phyloP scores from a whole-genome alignment of 768 basidiomycete species.

The Mycena maculata region DNA sequence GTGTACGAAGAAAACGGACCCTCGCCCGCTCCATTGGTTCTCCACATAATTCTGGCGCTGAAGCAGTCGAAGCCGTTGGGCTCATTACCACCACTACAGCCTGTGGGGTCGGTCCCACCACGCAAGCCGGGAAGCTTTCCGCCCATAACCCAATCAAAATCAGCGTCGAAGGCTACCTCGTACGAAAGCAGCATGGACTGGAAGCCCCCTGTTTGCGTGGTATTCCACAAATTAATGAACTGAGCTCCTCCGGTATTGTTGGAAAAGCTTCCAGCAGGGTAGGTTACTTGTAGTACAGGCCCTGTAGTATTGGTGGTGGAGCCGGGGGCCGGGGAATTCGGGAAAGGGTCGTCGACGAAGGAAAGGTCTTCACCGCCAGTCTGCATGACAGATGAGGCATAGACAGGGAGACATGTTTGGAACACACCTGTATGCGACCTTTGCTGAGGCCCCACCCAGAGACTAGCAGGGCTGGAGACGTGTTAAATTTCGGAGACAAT shows the following conservation, averaged over 20 bases:
- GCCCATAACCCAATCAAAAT: slow-evolving; percentile 78
- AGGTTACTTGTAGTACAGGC: slow-evolving; percentile 61
- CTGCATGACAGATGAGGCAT: not conserved
- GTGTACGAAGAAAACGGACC: slow-evolving; percentile 61
- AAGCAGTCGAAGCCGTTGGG: slow-evolving; percentile 78
- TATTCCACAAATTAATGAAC: slow-evolving; percentile 76
- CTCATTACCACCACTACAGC: slow-evolving; percentile 77
- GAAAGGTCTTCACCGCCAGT: slow-evolving; percentile 63
- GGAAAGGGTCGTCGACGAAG: slow-evolving; percentile 78
- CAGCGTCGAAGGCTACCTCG: slow-evolving; percentile 75
- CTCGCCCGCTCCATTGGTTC: slow-evolving; percentile 72
- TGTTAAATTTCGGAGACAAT: not conserved
- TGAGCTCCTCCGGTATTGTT: slow-evolving; percentile 74
- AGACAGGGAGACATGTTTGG: too few relatives aligned
- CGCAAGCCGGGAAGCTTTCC: slow-evolving; percentile 72
- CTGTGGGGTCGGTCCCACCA: slow-evolving; percentile 70
- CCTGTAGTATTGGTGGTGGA: slow-evolving; percentile 45
- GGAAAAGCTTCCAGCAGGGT: slow-evolving; percentile 70
- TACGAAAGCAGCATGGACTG: slow-evolving; percentile 78
- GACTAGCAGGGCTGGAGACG: slow-evolving; percentile 52
- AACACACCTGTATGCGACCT: slow-evolving; percentile 63
- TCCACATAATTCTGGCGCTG: slow-evolving; percentile 83
- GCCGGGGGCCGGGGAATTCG: slow-evolving; percentile 55
- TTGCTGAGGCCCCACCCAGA: slow-evolving; percentile 72
- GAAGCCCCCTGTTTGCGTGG: slow-evolving; percentile 65